These are phyloP conservation scores for Ophiocordyceps camponoti-saundersi DNA, from an alignment of 2,329 filamentous ascomycete species.

Conservation along the genomic window DNA sequence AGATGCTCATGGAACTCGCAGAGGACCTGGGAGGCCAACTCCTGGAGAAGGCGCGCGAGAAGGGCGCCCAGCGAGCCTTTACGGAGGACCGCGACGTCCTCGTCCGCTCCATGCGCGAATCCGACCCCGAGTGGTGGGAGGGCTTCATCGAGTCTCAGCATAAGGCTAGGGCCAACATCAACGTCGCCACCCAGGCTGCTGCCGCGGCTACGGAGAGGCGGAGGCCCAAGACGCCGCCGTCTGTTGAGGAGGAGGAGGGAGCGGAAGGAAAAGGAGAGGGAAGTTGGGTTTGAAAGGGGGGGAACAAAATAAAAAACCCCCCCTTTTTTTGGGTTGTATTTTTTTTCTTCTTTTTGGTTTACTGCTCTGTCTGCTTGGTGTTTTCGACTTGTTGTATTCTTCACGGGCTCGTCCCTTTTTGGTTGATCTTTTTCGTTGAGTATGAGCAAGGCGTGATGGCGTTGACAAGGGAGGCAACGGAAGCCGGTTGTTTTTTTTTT, in stretches of 20 bases:
- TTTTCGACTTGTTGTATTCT: background rate
- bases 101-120: constrained; percentile 31
- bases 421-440: background rate
- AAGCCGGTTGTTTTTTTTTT: background rate
- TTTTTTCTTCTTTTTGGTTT: background rate
- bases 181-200: constrained; percentile 4
- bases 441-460: background rate
- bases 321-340: background rate
- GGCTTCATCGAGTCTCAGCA: constrained; percentile 44
- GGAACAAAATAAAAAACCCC: background rate
- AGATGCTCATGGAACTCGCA: constrained; percentile 43
- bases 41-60: constrained; percentile 33
- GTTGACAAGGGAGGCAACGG: background rate
- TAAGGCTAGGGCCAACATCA: constrained; percentile 38
- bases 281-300: background rate
- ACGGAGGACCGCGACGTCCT: constrained; percentile 37
- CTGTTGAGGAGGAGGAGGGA: background rate
- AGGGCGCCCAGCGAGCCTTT: constrained; percentile 45
- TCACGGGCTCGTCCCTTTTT: too few relatives aligned
- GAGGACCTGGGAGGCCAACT: constrained; percentile 45
- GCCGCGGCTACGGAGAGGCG: background rate
- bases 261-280: background rate
- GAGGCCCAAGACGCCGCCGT: background rate
- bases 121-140: constrained; percentile 50
- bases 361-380: too few relatives aligned